Conservation (phyloP, 805 yeast species). For the Suhomyces sp. region DNA sequence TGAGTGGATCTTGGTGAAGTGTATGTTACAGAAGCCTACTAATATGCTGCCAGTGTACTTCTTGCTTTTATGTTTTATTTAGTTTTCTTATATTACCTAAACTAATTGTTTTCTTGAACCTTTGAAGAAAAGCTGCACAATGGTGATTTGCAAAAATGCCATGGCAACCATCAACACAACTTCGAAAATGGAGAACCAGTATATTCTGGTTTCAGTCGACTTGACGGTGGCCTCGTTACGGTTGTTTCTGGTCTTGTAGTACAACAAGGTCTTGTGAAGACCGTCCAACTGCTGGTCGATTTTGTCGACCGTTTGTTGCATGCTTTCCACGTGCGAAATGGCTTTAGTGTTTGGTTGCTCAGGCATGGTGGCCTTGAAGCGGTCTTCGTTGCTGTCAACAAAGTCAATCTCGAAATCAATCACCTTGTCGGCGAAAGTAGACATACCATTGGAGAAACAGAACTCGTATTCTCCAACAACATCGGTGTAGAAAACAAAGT, state of each 20-base stretch:
- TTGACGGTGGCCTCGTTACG: conserved; percentile 87
- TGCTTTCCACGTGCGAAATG: conserved; percentile 49
- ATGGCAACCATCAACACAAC: conserved; percentile 70
- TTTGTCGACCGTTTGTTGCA: conserved; percentile 51
- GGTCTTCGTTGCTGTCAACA: conserved; percentile 33
- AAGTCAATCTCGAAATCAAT: conserved; percentile 76
- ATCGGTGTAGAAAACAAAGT: conserved; percentile 66
- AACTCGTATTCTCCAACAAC: conserved; percentile 78
- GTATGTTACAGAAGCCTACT: too few relatives aligned
- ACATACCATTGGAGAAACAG: conserved; percentile 80
- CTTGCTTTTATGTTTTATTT: too few relatives aligned
- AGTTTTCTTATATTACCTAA: conserved; percentile 14
- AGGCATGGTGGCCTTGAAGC: conserved; percentile 63
- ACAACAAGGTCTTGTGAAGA: conserved; percentile 60
- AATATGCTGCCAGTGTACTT: too few relatives aligned
- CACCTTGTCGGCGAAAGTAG: conserved; percentile 76
- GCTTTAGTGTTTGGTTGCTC: conserved; percentile 46
- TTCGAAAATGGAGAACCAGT: conserved; percentile 71
- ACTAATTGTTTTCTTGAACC: conserved; percentile 68
- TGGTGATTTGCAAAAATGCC: conserved; percentile 65
- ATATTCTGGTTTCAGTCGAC: conserved; percentile 74
- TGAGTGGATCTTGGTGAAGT: too few relatives aligned
- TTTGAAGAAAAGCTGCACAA: conserved; percentile 69
- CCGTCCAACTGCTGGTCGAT: conserved; percentile 60
- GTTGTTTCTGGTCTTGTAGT: conserved; percentile 85